Conservation (phyloP, 108 stramenopile species). For the Cyclotella atomus region DNA sequence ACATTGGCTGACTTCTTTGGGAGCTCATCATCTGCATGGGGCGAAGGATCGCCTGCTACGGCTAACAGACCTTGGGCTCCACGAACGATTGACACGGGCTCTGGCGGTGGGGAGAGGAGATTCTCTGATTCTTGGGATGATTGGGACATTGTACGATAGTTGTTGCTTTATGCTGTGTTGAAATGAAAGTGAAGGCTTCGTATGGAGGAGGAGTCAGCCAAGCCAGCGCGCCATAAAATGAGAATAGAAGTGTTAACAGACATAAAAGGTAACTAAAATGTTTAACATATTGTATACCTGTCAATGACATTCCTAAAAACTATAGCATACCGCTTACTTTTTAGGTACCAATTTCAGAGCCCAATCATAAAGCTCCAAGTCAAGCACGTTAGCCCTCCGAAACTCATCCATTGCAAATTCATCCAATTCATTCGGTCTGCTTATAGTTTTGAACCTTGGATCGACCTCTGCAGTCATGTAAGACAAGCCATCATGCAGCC, state of each 20-base stretch:
- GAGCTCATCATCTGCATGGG: not conserved
- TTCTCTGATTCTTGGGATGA: conserved; percentile 8
- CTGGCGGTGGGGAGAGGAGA: conserved; percentile 6
- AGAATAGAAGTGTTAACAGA: too few species aligned
- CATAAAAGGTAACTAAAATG: too few species aligned
- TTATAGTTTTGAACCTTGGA: not conserved
- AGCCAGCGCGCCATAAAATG: too few species aligned
- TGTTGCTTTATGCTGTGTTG: too few species aligned
- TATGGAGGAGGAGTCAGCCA: too few species aligned
- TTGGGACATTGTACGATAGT: conserved; percentile 9
- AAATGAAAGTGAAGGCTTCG: too few species aligned
- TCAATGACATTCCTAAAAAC: too few species aligned
- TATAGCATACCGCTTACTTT: too few species aligned
- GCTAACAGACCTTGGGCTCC: not conserved
- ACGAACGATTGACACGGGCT: not conserved
- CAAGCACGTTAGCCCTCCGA: not conserved
- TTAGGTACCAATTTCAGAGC: not conserved
- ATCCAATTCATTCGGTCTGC: not conserved
- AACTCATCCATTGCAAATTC: conserved; percentile 1
- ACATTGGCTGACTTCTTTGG: too few species aligned
- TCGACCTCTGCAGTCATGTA: not conserved
- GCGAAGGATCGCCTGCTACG: not conserved
- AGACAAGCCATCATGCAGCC: not conserved
- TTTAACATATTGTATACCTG: too few species aligned
- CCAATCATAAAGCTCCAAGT: conserved; percentile 14